Evolutionary conservation across 1,284 basidiomycete genomes (phyloP), one percentile per base, ranked within the genome.

Genomic region (Paramarasmius palmivorus): DNA sequence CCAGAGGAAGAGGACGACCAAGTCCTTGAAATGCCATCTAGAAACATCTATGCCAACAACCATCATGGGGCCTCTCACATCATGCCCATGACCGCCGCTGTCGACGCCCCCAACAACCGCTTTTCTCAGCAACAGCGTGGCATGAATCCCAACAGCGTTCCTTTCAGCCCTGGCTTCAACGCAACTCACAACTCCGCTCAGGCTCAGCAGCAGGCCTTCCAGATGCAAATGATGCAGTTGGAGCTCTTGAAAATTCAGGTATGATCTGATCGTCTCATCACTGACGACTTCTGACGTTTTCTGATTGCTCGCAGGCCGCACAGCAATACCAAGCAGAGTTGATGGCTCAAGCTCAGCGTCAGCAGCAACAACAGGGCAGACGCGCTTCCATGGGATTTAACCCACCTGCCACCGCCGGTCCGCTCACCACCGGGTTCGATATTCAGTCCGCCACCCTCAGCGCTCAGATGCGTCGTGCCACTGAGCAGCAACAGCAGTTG

Each of bases 151-250:
- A 79, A 84, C 68, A 80, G 76, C 59, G 68, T 71, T 57, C 79
- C 81, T 17, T 84, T 83, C 68, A 85, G 71, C 61, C 81, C 83
- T 20, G 68, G 68, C 23, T 68, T 71, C 55, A 61, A 60, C 41
- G 56, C 59, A 35, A 52, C 56, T 52, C 53, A 69, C 54, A 77
- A 46, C 25, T 32, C 72, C 52, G 67, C 65, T 45, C 72, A 60
- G 51, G 59, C 70, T 52, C 70, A 73, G 39, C 78, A 77, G 58
- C 76, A 81, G 59, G 77, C 81, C 50, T 74, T 89, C 53, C 88
- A 90, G 68, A 78, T 92, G 77, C 90, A 92, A 72, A 77, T 90
- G 76, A 79, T 92, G 73, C 90, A 92, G 66, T 74, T 92, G 59
- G 90, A 92, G 71, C 80, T 92, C 61, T 70, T 90, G 64, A 81